A percentile compares a stretch with the other conserved stretches of the same genome.
These are phyloP conservation scores for Pythium biforme DNA, from an alignment of 352 stramenopile species.

Conservation along the genomic window DNA sequence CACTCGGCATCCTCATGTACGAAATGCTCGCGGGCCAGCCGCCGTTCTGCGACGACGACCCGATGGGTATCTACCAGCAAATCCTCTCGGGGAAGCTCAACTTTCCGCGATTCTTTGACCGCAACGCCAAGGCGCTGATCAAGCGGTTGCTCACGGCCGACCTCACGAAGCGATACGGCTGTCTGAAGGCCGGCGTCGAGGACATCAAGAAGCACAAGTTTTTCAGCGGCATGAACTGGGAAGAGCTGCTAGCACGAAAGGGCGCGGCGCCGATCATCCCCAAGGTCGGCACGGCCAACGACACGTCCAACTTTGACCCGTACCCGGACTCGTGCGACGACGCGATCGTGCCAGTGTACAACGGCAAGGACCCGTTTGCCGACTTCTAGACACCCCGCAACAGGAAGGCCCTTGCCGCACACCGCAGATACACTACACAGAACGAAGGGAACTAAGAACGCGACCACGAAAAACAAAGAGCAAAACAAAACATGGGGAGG, in stretches of 20 bases:
- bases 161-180: constrained; percentile 96
- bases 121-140: constrained; percentile 95
- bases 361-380: constrained; percentile 91
- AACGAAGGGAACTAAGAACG: constrained; percentile 1
- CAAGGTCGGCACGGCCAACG: constrained; percentile 85
- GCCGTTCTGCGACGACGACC: constrained; percentile 95
- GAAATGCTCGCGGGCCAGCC: constrained; percentile 97
- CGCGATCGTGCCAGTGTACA: constrained; percentile 89
- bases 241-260: constrained; percentile 88
- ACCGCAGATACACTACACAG: background rate
- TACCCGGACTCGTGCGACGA: constrained; percentile 94
- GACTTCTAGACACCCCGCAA: constrained; percentile 77
- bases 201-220: constrained; percentile 98
- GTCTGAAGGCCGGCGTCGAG: constrained; percentile 93
- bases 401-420: background rate
- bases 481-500: background rate
- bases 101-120: constrained; percentile 94
- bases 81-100: constrained; percentile 94
- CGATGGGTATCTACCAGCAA: constrained; percentile 96
- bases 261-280: constrained; percentile 93
- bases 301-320: constrained; percentile 97
- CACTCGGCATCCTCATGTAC: constrained; percentile 96
- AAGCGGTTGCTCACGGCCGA: constrained; percentile 96
- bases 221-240: constrained; percentile 91
- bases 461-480: constrained; percentile 1